Base-by-base conservation (phyloP, 1,284 basidiomycete species). In the Coniophora puteana region DNA sequence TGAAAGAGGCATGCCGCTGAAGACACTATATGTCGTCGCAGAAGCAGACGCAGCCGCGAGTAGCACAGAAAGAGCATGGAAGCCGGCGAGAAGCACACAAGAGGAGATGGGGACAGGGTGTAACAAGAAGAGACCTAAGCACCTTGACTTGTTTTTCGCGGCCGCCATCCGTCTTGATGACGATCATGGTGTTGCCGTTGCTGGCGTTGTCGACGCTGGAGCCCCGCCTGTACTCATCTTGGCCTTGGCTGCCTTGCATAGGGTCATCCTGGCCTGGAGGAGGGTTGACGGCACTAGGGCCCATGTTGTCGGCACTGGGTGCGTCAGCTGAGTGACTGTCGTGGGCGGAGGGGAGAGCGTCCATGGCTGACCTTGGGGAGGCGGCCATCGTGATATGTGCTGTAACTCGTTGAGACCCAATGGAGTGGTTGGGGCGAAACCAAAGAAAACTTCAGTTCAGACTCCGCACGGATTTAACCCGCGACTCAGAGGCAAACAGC, bases 131-230 rank as follows among this genome's bases (percentile, higher is more conserved):
- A 74, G 74, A 79, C 74, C 76, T 83, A 89, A 87, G 84, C 86
- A 89, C 85, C 86, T 89, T 89, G 75, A 83, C 69, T 69, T 84
- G 83, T 72, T 86, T 88, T 69, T 89, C 85, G 58, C 83, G 80
- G 44, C 52, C 40, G 54, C 65, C 57, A 44, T 73, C 72, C 50
- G 62, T 63, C 58, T 69, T 70, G 39, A 53, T 58, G 45, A 65
- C 63, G 60, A 59, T 64, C 48, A 52, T 62, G 41, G 54, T 57
- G 21, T 69, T 43, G 34, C 63, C 61, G 47, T 48, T 45, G 29
- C 43, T 36, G 14, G 45, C 44, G 31, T 53, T 48, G 17, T 61
- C 62, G 36, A 44, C 57, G 11, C 49, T 42, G 8, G 59, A 47
- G 1, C 55, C n/a, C n/a, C n/a, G n/a, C n/a, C n/a, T n/a, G n/a